These are phyloP conservation scores for Geranium incanum DNA, from an alignment of 441 rosid genomes.

Conservation along the genomic window DNA sequence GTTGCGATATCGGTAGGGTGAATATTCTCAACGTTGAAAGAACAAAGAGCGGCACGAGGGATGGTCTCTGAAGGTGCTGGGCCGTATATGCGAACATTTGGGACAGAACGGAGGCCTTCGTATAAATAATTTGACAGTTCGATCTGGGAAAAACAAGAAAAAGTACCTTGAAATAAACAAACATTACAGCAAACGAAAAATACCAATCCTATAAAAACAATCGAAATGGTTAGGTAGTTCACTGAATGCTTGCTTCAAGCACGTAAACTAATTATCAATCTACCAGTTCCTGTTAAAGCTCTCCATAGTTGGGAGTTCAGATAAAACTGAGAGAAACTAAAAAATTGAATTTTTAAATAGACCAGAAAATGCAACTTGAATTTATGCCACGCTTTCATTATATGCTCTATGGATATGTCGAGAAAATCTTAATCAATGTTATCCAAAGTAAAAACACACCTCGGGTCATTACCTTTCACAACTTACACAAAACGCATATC, in stretches of 20 bases:
- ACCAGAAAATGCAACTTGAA: background rate
- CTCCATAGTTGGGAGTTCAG: too few relatives aligned
- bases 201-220: background rate
- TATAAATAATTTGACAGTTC: constrained; percentile 67
- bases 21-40: constrained; percentile 67
- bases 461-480: background rate
- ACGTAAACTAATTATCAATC: background rate
- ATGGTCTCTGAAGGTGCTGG: constrained; percentile 66
- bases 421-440: too few relatives aligned
- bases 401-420: too few relatives aligned
- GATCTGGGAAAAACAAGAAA: constrained; percentile 27
- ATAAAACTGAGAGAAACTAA: background rate
- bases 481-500: background rate
- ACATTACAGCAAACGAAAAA: background rate
- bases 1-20: constrained; percentile 92
- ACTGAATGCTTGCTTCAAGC: background rate
- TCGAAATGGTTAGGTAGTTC: background rate
- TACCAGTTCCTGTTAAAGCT: background rate
- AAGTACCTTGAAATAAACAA: background rate
- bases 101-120: constrained; percentile 52
- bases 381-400: too few relatives aligned
- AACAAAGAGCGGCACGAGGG: constrained; percentile 66
- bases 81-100: constrained; percentile 61
- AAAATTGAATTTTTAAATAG: too few relatives aligned
- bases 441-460: background rate